Evolutionary conservation across 352 stramenopile genomes (phyloP).

Genomic region (Phytophthora litchii): DNA sequence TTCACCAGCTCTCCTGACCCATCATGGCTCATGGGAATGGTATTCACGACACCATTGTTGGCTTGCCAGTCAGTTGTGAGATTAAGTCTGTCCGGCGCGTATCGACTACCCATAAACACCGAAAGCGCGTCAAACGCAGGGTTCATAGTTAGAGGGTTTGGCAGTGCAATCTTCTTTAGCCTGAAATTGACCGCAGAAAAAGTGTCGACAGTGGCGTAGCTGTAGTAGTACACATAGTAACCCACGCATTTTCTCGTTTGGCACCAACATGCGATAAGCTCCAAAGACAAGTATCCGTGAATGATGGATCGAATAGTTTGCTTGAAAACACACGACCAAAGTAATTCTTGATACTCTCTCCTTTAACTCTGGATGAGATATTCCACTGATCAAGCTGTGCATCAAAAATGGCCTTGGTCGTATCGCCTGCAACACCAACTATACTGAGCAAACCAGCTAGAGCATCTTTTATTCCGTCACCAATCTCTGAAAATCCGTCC

Average conservation of each 20-base stretch:
- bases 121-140: conserved; percentile 36
- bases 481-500: conserved; percentile 47
- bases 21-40: conserved; percentile 50
- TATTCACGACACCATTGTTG: conserved; percentile 53
- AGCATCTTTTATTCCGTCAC: conserved; percentile 40
- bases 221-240: conserved; percentile 69
- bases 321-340: conserved; percentile 48
- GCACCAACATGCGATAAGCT: conserved; percentile 51
- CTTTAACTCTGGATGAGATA: conserved; percentile 28
- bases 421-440: conserved; percentile 30
- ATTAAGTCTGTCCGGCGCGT: conserved; percentile 33
- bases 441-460: conserved; percentile 33
- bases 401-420: conserved; percentile 42
- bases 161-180: conserved; percentile 45
- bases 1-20: conserved; percentile 21
- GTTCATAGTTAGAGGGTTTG: conserved; percentile 54
- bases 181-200: conserved; percentile 35
- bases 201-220: conserved; percentile 51
- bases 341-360: conserved; percentile 41
- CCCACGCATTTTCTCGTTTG: conserved; percentile 54
- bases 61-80: conserved; percentile 46
- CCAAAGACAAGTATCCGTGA: conserved; percentile 51
- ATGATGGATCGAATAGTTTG: conserved; percentile 41
- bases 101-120: conserved; percentile 44
- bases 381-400: conserved; percentile 59